These are phyloP conservation scores for Monarda citriodora DNA, from an alignment of 305 asterid species.

Conservation along the genomic window DNA sequence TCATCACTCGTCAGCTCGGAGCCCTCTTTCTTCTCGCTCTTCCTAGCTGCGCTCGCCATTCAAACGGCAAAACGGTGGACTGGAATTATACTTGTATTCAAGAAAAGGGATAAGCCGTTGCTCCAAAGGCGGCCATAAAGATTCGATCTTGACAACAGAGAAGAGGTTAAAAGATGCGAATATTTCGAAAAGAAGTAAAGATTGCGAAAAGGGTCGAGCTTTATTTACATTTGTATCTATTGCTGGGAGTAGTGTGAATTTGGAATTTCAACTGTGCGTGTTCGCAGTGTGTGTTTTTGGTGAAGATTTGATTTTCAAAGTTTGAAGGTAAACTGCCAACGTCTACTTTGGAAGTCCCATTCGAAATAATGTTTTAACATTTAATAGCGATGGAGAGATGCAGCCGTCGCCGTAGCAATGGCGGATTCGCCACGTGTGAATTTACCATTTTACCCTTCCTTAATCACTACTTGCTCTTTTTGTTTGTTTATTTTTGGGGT, in stretches of 20 bases:
- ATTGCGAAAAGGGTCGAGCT: not conserved
- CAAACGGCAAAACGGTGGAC: slow-evolving; percentile 16
- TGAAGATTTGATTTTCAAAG: slow-evolving; percentile 61
- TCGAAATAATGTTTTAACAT: slow-evolving; percentile 31
- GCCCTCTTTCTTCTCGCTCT: slow-evolving; percentile 30
- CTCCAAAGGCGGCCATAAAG: slow-evolving; percentile 27
- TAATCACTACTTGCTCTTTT: not conserved
- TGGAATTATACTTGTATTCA: slow-evolving; percentile 5
- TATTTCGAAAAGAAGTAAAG: not conserved
- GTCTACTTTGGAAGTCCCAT: slow-evolving; percentile 43
- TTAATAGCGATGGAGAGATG: slow-evolving; percentile 20
- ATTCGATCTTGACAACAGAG: slow-evolving; percentile 17
- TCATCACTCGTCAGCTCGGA: slow-evolving; percentile 42
- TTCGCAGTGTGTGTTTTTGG: slow-evolving; percentile 2
- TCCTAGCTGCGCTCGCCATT: slow-evolving; percentile 45
- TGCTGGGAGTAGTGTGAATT: no score
- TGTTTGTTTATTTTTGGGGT: not conserved
- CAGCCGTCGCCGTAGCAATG: slow-evolving; percentile 42
- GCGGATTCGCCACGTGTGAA: slow-evolving; percentile 33
- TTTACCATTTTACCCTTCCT: slow-evolving; percentile 30
- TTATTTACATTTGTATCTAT: no score
- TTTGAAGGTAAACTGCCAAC: slow-evolving; percentile 44
- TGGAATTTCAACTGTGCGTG: not conserved
- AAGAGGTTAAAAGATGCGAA: slow-evolving; percentile 3
- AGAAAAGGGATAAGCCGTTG: slow-evolving; percentile 21